phyloP scores from a whole-genome alignment of 106 monocot genomes.

The Platanthera guangdongensis region DNA sequence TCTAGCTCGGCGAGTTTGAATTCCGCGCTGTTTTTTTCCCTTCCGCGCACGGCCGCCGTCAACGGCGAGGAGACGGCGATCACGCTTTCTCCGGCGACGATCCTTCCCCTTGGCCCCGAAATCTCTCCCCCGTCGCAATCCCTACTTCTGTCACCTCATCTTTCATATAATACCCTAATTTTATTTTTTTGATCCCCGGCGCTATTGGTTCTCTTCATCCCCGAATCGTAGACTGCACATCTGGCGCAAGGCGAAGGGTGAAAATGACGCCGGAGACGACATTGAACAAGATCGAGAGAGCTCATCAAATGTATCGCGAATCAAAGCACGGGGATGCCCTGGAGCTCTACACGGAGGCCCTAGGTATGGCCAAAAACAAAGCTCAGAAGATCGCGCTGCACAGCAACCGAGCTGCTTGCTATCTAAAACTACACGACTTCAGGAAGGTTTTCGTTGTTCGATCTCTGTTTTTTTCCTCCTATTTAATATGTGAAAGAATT shows the following conservation, averaged over 20 bases:
- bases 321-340: conserved; percentile 68
- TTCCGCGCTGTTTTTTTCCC: not conserved
- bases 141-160: not conserved
- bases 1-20: not conserved
- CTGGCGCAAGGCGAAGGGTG: not conserved
- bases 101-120: not conserved
- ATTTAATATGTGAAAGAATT: no score
- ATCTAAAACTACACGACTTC: conserved; percentile 89
- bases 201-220: not conserved
- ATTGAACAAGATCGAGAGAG: conserved; percentile 63
- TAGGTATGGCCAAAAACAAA: conserved; percentile 67
- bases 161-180: not conserved
- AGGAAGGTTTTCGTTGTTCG: conserved; percentile 36
- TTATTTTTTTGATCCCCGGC: not conserved
- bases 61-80: not conserved
- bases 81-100: not conserved
- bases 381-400: conserved; percentile 91
- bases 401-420: conserved; percentile 95
- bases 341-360: conserved; percentile 79
- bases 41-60: not conserved
- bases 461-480: not conserved
- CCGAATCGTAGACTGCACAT: not conserved
- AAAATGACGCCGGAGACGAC: conserved; percentile 7
- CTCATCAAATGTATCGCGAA: conserved; percentile 89
- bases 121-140: no score